phyloP scores from a whole-genome alignment of 352 stramenopile species.

The Phytopythium litorale region DNA sequence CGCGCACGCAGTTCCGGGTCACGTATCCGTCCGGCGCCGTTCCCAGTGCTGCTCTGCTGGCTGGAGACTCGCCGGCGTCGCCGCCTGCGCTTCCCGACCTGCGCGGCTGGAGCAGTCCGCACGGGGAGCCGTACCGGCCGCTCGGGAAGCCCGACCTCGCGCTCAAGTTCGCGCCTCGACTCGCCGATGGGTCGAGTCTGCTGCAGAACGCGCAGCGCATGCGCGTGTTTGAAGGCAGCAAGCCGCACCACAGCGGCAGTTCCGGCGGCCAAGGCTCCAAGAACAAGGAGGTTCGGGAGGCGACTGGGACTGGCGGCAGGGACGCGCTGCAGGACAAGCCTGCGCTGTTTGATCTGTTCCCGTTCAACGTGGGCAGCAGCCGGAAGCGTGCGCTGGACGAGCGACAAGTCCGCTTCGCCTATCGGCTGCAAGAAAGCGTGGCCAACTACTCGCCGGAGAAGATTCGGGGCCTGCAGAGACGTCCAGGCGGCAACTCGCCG shows the following conservation, averaged over 20 bases:
- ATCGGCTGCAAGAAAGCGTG: conserved; percentile 41
- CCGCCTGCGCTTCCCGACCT: conserved; percentile 15
- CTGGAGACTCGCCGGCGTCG: background rate
- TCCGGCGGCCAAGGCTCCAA: conserved; percentile 10
- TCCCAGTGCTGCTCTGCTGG: background rate
- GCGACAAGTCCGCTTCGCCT: conserved; percentile 46
- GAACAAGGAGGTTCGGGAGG: conserved; percentile 11
- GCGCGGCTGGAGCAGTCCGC: conserved; percentile 63
- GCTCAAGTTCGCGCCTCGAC: conserved; percentile 61
- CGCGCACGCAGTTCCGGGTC: conserved; percentile 53
- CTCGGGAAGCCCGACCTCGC: conserved; percentile 61
- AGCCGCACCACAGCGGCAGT: background rate
- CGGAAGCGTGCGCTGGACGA: conserved; percentile 38
- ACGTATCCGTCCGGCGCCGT: conserved; percentile 18
- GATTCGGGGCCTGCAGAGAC: conserved; percentile 20
- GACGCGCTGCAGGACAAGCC: background rate
- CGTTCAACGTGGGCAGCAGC: conserved; percentile 23
- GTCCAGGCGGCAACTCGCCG: conserved; percentile 4
- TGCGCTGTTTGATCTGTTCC: conserved; percentile 29
- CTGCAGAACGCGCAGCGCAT: conserved; percentile 32
- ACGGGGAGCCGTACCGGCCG: conserved; percentile 64
- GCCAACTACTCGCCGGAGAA: conserved; percentile 48
- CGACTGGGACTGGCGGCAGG: conserved; percentile 1
- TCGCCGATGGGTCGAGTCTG: conserved; percentile 28
- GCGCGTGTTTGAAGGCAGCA: conserved; percentile 15